These are phyloP conservation scores for Sclerotinia borealis DNA, from an alignment of 2,329 filamentous ascomycete species.

Conservation along the genomic window DNA sequence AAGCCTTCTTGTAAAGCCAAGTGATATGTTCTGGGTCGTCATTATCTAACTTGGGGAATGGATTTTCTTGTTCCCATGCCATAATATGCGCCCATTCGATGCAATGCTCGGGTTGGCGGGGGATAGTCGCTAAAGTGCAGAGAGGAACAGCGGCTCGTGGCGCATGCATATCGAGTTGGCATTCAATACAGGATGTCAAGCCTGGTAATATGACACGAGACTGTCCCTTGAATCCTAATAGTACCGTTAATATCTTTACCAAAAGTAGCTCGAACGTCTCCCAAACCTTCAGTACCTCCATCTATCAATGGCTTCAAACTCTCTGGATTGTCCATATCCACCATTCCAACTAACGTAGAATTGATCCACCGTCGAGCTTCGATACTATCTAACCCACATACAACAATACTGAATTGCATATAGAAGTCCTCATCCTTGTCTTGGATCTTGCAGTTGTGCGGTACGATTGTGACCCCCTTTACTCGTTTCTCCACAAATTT, in stretches of 20 bases:
- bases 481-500: constrained; percentile 86
- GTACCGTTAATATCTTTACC: neutral
- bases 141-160: constrained; percentile 95
- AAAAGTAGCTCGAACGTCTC: neutral
- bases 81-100: constrained; percentile 99
- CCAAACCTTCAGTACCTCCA: constrained; percentile 79
- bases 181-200: constrained; percentile 94
- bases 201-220: constrained; percentile 87
- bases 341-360: constrained; percentile 82
- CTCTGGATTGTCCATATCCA: constrained; percentile 76
- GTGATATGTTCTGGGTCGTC: constrained; percentile 95
- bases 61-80: constrained; percentile 84
- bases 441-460: constrained; percentile 91
- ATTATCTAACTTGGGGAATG: constrained; percentile 81
- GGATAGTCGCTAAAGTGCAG: constrained; percentile 93
- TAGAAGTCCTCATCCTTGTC: constrained; percentile 96
- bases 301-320: constrained; percentile 91
- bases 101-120: constrained; percentile 94
- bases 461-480: constrained; percentile 84
- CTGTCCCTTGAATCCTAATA: constrained; percentile 85
- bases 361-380: constrained; percentile 99
- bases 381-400: constrained; percentile 94
- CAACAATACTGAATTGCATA: constrained; percentile 89
- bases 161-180: constrained; percentile 96
- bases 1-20: constrained; percentile 89